Conservation (phyloP, 1,284 basidiomycete species). For the Ganoderma resinaceum region DNA sequence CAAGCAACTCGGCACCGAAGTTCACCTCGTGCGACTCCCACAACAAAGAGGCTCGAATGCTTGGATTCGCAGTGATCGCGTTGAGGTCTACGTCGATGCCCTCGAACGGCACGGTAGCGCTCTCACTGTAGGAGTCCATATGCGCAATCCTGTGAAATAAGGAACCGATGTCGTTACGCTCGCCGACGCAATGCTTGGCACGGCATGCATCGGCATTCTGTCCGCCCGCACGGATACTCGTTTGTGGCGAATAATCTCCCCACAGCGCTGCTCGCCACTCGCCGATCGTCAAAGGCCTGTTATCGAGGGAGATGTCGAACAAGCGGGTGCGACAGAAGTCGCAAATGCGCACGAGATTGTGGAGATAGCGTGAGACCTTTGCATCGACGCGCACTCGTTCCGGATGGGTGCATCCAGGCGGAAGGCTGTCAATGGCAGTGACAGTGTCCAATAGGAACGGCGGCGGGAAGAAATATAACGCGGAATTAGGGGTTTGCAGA, state of each 20-base stretch:
- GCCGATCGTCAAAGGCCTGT: constrained; percentile 2
- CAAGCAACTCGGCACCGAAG: background rate
- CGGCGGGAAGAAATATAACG: constrained; percentile 14
- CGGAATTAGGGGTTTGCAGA: background rate
- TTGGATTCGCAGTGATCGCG: background rate
- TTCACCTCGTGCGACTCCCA: constrained; percentile 13
- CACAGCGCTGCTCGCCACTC: constrained; percentile 19
- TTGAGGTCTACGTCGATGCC: background rate
- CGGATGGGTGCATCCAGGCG: background rate
- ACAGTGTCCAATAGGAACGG: constrained; percentile 9
- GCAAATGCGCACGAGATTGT: constrained; percentile 15
- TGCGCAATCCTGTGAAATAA: constrained; percentile 6
- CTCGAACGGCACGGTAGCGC: background rate
- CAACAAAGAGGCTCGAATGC: background rate
- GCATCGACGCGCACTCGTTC: background rate
- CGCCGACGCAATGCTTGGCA: background rate
- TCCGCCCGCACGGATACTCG: background rate
- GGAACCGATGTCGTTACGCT: background rate
- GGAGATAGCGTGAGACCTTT: constrained; percentile 10
- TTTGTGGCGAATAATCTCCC: constrained; percentile 5
- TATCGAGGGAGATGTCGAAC: constrained; percentile 3
- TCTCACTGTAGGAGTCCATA: constrained; percentile 1
- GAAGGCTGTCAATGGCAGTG: background rate
- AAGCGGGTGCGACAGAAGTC: constrained; percentile 13
- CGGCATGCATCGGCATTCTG: background rate